These are phyloP conservation scores for Colletotrichum lindemuthianum DNA, from an alignment of 2,329 filamentous ascomycete species.

Conservation along the genomic window DNA sequence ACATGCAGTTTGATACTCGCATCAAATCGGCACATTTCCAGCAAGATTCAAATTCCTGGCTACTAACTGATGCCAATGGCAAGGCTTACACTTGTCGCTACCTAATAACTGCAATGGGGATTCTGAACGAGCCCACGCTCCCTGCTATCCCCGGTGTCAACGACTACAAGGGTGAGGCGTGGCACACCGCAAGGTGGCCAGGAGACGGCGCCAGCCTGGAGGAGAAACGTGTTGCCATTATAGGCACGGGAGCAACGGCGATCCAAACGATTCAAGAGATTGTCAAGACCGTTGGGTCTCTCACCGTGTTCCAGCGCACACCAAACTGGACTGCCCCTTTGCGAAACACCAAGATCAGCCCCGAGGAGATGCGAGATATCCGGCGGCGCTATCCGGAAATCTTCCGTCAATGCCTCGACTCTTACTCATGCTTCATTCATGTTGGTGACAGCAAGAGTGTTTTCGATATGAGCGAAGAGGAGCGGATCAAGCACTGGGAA, in stretches of 20 bases:
- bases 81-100: constrained; percentile 40
- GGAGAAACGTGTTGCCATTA: constrained; percentile 43
- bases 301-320: constrained; percentile 45
- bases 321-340: constrained; percentile 51
- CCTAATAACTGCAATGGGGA: constrained; percentile 48
- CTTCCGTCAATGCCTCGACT: constrained; percentile 41
- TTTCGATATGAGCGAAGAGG: constrained; percentile 37
- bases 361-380: constrained; percentile 53
- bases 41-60: constrained; percentile 40
- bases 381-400: constrained; percentile 43
- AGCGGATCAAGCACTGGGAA: constrained; percentile 54
- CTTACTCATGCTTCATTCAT: constrained; percentile 44
- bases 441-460: constrained; percentile 45
- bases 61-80: constrained; percentile 41
- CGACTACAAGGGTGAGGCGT: constrained; percentile 51
- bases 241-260: constrained; percentile 46
- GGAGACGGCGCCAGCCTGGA: constrained; percentile 55
- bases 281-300: constrained; percentile 43
- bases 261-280: constrained; percentile 44
- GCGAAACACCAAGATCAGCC: constrained; percentile 47
- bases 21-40: constrained; percentile 44
- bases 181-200: constrained; percentile 58
- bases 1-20: constrained; percentile 45
- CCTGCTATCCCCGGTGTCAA: constrained; percentile 52
- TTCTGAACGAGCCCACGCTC: constrained; percentile 51